Percentiles rank a stretch among this genome's conserved stretches.
Evolutionary conservation across 1,284 basidiomycete genomes (phyloP).

Genomic region (Spongiforma sp.): DNA sequence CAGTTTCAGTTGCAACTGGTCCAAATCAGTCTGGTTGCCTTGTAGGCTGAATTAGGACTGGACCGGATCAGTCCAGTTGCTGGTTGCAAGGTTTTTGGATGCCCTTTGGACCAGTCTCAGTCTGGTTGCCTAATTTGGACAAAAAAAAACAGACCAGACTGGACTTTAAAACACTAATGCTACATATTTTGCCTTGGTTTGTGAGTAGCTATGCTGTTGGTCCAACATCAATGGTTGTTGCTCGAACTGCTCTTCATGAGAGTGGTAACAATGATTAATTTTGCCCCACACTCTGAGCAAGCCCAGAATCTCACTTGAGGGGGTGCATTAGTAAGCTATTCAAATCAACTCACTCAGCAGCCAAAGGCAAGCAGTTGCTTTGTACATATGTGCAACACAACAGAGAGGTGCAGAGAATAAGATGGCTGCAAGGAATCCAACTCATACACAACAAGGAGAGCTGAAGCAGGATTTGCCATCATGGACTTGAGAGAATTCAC

Average conservation of each 20-base stretch:
- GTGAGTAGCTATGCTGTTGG: constrained; percentile 72
- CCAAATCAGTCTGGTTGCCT: no score
- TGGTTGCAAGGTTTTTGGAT: no score
- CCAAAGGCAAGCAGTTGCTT: constrained; percentile 57
- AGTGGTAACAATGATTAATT: constrained; percentile 30
- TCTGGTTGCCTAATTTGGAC: no score
- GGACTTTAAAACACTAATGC: no score
- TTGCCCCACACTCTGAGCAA: constrained; percentile 73
- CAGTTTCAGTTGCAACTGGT: no score
- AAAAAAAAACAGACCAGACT: no score
- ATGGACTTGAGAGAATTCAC: constrained; percentile 55
- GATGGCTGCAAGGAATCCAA: constrained; percentile 51
- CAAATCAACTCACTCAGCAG: constrained; percentile 60
- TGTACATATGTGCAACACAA: constrained; percentile 63
- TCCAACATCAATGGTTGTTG: constrained; percentile 72
- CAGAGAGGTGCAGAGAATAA: constrained; percentile 63
- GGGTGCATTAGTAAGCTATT: constrained; percentile 55
- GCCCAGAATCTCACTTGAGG: constrained; percentile 59
- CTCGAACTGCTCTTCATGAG: constrained; percentile 62
- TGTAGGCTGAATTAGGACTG: no score
- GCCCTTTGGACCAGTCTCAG: no score
- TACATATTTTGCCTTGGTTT: constrained; percentile 69
- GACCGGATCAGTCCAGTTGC: no score
- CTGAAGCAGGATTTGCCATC: constrained; percentile 47
- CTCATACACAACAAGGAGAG: constrained; percentile 48